A percentile compares a stretch with the other conserved stretches of the same genome.
Evolutionary conservation across 345 rosid genomes (phyloP).

Genomic region (Salix exigua): DNA sequence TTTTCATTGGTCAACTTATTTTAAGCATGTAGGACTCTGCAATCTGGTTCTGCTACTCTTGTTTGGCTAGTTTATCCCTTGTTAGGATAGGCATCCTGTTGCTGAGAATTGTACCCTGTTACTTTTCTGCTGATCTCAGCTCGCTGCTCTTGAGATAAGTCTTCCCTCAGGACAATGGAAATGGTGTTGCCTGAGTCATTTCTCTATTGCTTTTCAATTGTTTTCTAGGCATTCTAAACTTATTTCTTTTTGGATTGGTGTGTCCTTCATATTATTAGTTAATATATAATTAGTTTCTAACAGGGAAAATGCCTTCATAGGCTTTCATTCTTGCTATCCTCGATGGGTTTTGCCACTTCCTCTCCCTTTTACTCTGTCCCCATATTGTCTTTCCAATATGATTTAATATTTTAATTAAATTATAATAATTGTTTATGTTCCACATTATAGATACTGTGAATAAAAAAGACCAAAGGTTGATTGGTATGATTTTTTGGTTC

Average conservation of each 20-base stretch:
- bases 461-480: not conserved
- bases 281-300: not conserved
- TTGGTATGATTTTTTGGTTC: not conserved
- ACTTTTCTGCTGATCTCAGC: not conserved
- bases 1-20: too few species aligned
- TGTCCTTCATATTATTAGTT: not conserved
- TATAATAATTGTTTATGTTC: not conserved
- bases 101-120: not conserved
- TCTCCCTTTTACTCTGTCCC: not conserved
- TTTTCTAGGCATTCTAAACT: not conserved
- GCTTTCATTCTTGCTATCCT: not conserved
- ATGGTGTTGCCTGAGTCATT: not conserved
- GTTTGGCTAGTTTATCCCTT: not conserved
- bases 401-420: not conserved
- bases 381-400: not conserved
- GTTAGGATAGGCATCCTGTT: not conserved
- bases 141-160: too few species aligned
- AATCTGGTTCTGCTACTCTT: not conserved
- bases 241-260: not conserved
- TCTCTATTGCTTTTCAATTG: not conserved
- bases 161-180: too few species aligned
- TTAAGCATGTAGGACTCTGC: too few species aligned
- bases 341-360: not conserved
- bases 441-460: not conserved
- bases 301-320: not conserved